Evolutionary conservation across 2,329 filamentous ascomycete genomes (phyloP).

Genomic region (Penicillium sp.): DNA sequence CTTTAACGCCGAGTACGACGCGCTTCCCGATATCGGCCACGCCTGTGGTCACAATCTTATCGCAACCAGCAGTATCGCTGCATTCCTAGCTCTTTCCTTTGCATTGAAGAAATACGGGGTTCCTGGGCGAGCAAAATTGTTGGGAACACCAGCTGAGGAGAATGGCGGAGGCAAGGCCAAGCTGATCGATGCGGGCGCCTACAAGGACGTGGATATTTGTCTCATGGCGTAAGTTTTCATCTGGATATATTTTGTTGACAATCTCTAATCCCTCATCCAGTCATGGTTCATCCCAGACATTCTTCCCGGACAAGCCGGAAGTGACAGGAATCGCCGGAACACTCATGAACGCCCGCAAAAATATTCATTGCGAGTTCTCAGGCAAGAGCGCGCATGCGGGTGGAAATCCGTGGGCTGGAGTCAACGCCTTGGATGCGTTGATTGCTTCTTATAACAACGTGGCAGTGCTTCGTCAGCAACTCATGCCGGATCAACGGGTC

Average conservation of each 20-base stretch:
- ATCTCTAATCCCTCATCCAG: constrained; percentile 8
- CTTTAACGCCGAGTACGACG: constrained; percentile 48
- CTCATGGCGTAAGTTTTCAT: constrained; percentile 41
- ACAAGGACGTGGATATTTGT: constrained; percentile 41
- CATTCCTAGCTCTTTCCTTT: constrained; percentile 48
- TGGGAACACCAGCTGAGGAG: constrained; percentile 44
- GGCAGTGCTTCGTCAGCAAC: constrained; percentile 57
- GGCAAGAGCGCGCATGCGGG: constrained; percentile 59
- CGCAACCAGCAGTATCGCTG: constrained; percentile 35
- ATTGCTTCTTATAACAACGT: constrained; percentile 49
- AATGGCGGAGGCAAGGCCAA: constrained; percentile 41
- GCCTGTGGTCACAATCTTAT: constrained; percentile 45
- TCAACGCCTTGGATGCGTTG: constrained; percentile 61
- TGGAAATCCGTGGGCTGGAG: constrained; percentile 58
- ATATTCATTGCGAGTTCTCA: constrained; percentile 42
- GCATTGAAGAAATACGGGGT: constrained; percentile 40
- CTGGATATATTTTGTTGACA: neutral
- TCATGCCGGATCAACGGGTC: constrained; percentile 54
- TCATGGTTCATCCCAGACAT: constrained; percentile 24
- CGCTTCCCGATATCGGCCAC: constrained; percentile 41
- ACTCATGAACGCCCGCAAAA: constrained; percentile 35
- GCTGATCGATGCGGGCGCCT: constrained; percentile 47
- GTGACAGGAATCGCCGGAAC: constrained; percentile 28
- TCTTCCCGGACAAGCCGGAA: constrained; percentile 25
- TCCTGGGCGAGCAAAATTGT: constrained; percentile 34